These are phyloP conservation scores for Trichomonascus vanleenenianus DNA, from an alignment of 805 yeast genomes.

Conservation along the genomic window DNA sequence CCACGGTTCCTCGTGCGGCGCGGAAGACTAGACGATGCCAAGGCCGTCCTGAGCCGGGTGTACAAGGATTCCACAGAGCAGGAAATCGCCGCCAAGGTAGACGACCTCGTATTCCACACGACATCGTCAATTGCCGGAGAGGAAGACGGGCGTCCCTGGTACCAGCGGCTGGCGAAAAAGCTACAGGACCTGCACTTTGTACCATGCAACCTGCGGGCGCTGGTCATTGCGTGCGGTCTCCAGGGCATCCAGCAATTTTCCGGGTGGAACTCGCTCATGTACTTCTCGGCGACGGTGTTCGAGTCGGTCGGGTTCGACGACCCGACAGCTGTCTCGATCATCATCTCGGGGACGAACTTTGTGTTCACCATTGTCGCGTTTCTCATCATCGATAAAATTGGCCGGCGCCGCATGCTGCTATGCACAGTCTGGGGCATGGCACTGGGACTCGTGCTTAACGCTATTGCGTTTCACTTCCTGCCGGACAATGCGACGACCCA, in stretches of 20 bases:
- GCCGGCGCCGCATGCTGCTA: conserved; percentile 76
- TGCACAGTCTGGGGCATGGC: conserved; percentile 84
- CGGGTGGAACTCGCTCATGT: conserved; percentile 94
- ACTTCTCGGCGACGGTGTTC: conserved; percentile 88
- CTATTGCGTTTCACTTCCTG: conserved; percentile 86
- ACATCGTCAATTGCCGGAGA: conserved; percentile 5
- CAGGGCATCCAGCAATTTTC: conserved; percentile 97
- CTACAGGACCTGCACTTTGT: conserved; percentile 27
- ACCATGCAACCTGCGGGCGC: conserved; percentile 72
- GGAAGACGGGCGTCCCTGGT: conserved; percentile 13
- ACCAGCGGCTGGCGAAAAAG: conserved; percentile 22
- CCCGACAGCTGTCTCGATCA: conserved; percentile 90
- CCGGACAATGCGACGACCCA: conserved; percentile 50
- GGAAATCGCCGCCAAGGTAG: conserved; percentile 57
- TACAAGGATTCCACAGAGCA: conserved; percentile 57
- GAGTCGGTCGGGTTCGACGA: conserved; percentile 82
- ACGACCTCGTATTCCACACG: conserved; percentile 44
- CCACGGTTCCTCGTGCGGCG: conserved; percentile 82
- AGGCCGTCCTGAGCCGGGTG: conserved; percentile 52
- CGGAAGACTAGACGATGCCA: conserved; percentile 58
- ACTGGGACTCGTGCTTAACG: conserved; percentile 64
- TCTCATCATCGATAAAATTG: conserved; percentile 77
- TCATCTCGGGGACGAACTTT: conserved; percentile 91
- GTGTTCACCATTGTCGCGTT: conserved; percentile 81
- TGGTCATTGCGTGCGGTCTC: conserved; percentile 82